phyloP scores from a whole-genome alignment of 2,329 filamentous ascomycete genomes.

The Cytospora piceicola region DNA sequence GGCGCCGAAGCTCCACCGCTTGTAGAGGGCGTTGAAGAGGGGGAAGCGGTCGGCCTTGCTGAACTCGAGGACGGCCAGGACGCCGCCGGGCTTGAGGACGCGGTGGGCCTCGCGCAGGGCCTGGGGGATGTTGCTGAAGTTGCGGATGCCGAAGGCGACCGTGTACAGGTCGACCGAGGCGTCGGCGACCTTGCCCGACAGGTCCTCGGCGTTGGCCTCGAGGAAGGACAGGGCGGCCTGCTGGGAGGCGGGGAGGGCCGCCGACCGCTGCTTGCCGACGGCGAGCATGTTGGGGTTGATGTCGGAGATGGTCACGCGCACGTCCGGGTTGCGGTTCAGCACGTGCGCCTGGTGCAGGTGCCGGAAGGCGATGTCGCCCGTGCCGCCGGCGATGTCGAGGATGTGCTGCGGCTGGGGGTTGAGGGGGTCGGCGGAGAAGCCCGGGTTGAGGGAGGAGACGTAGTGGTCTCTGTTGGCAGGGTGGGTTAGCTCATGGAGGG shows the following conservation, averaged over 20 bases:
- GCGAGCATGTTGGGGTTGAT: slow-evolving; percentile 51
- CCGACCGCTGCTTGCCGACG: slow-evolving; percentile 51
- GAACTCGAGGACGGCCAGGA: slow-evolving; percentile 97
- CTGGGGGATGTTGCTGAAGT: slow-evolving; percentile 89
- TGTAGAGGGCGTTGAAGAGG: slow-evolving; percentile 84
- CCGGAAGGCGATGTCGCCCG: slow-evolving; percentile 96
- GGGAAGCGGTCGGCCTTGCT: slow-evolving; percentile 75
- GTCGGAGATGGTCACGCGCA: slow-evolving; percentile 50
- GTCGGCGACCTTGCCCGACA: slow-evolving; percentile 64
- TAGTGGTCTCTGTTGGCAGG: slow-evolving; percentile 72
- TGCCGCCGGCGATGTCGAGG: slow-evolving; percentile 95
- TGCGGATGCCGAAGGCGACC: slow-evolving; percentile 95
- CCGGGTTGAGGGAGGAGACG: slow-evolving; percentile 87
- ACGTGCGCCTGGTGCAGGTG: slow-evolving; percentile 86
- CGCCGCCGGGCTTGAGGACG: slow-evolving; percentile 89
- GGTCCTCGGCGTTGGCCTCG: slow-evolving; percentile 85
- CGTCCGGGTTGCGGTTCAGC: slow-evolving; percentile 69
- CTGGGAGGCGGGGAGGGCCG: slow-evolving; percentile 38
- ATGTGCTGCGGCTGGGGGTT: slow-evolving; percentile 66
- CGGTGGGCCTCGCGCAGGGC: slow-evolving; percentile 84
- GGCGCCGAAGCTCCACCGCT: slow-evolving; percentile 92
- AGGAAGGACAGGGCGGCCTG: slow-evolving; percentile 68
- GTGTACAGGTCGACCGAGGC: slow-evolving; percentile 92
- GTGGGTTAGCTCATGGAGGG: neutral
- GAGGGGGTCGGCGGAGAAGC: slow-evolving; percentile 52